A percentile compares a stretch with the other conserved stretches of the same genome.
phyloP scores from a whole-genome alignment of 164 flowering plant species.

The Nelumbo lutea region DNA sequence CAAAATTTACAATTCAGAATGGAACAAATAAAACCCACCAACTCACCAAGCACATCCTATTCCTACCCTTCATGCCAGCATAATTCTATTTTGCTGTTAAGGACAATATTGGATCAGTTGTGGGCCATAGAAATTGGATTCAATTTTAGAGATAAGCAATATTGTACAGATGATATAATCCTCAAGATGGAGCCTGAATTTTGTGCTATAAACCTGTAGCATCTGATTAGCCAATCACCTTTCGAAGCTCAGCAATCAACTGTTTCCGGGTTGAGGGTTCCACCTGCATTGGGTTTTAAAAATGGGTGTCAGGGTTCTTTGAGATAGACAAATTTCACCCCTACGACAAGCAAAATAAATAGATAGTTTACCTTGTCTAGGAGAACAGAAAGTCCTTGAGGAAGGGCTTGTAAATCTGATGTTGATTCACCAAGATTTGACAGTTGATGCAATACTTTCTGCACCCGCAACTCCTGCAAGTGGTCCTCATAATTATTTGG shows the following conservation, averaged over 20 bases:
- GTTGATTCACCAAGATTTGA: conserved; percentile 57
- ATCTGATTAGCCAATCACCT: conserved; percentile 17
- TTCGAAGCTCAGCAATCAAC: conserved; percentile 25
- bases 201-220: neutral
- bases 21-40: neutral
- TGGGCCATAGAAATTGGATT: neutral
- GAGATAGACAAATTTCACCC: neutral
- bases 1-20: neutral
- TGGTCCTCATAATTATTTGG: conserved; percentile 55
- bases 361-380: conserved; percentile 60
- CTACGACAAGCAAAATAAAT: neutral
- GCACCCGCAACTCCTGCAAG: conserved; percentile 65
- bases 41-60: too few relatives aligned
- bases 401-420: conserved; percentile 74
- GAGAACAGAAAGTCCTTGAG: conserved; percentile 79
- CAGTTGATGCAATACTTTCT: conserved; percentile 67
- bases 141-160: neutral
- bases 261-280: conserved; percentile 22
- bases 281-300: conserved; percentile 24
- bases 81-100: neutral
- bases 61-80: neutral
- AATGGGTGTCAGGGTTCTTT: neutral
- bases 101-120: neutral
- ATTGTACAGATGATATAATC: neutral
- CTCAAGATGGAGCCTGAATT: neutral